Evolutionary conservation across 208 protist species (phyloP).

Genomic region (Trypanosoma brucei): DNA sequence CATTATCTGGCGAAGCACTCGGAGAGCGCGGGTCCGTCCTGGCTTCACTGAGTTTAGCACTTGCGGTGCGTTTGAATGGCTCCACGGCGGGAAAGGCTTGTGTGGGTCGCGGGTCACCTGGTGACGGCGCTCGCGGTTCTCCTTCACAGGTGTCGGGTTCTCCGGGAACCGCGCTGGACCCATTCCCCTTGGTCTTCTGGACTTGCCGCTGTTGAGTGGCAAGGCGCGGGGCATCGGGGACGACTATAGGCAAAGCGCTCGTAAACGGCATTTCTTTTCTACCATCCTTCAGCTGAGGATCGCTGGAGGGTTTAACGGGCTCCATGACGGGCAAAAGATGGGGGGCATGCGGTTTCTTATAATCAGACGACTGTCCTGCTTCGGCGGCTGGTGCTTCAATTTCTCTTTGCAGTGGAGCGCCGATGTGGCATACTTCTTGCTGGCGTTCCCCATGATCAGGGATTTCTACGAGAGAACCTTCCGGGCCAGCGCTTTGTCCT

Average conservation of each 20-base stretch:
- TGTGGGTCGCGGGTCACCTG: too few species aligned
- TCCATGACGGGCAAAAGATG: neutral
- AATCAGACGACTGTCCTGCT: neutral
- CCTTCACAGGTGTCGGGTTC: too few species aligned
- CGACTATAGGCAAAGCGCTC: neutral
- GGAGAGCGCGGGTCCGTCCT: too few species aligned
- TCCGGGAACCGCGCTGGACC: too few species aligned
- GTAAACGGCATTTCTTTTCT: neutral
- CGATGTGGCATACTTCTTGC: neutral
- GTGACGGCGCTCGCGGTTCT: too few species aligned
- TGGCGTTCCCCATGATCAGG: neutral
- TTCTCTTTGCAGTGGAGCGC: neutral
- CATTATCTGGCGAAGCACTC: too few species aligned
- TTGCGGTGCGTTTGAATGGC: too few species aligned
- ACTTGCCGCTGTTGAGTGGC: neutral
- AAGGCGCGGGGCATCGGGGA: neutral
- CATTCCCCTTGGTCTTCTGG: neutral
- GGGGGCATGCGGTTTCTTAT: neutral
- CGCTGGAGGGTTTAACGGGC: neutral
- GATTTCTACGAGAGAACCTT: neutral
- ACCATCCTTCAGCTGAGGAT: neutral
- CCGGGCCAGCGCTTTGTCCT: too few species aligned
- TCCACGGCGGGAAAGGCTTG: too few species aligned
- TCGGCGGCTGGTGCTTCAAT: neutral
- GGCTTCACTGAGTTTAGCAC: too few species aligned